Evolutionary conservation across 306 rosid species (phyloP), one percentile per base, ranked within the genome.

Genomic region (Senna tora): DNA sequence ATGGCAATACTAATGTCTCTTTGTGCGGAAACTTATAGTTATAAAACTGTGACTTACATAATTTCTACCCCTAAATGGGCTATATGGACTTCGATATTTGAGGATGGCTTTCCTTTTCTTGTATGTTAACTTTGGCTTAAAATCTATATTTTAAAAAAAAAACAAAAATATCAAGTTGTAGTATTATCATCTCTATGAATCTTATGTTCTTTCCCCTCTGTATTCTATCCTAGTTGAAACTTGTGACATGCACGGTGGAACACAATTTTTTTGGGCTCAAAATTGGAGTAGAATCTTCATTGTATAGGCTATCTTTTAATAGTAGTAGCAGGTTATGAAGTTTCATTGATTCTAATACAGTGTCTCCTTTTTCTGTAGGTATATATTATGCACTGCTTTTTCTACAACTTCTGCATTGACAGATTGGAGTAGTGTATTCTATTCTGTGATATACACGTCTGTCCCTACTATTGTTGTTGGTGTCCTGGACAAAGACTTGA

Each of bases 371-470:
- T 67, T 65, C 25, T 80, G 51, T 73, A 95, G 99, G 99, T 95
- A 88, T 79, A 84, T 95, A 70, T 78, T 95, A 39, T 89, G 86
- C 77, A 89, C 99, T 17, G 96, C 96, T 42, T 95, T 85, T 80
- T 89, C 96, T 62, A 85, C 96, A 62, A 95, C 99, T 66, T 89
- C 99, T 56, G 97, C 99, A 12, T 81, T 95, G 71, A 95, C 99
- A 11, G 99, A 95, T 82, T 95, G 95, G 96, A 95, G 99, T 78
- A 95, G 99, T 75, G 99, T 95, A 38, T 88, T 91, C 73, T 95
- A 91, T 83, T 95, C 99, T 43, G 89, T 95, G 55, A 75, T 95
- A 56, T 95, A 95, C 83, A 95, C 99, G 33, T 95, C 99, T 16
- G 55, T 95, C 56, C 99, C 99, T 41, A 95, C 99, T 38, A 91